Percentiles rank a stretch among this genome's conserved stretches.
Conservation (phyloP, 2,329 filamentous ascomycete species). For the Rasamsonia emersonii region DNA sequence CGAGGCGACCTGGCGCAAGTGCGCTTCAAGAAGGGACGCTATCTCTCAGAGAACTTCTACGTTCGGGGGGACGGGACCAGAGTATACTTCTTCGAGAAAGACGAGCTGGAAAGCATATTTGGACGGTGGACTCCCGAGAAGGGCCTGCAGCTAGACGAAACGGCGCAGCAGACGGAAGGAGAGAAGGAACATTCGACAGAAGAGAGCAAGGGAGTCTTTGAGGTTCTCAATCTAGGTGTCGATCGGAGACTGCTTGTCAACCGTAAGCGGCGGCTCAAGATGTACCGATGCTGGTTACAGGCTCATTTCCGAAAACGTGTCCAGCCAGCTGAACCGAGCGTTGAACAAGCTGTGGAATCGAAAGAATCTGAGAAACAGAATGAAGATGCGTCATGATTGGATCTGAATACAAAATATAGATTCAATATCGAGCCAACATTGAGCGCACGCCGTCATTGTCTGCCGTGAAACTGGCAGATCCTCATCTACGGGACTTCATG, state of each 20-base stretch:
- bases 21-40: conserved; percentile 89
- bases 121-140: conserved; percentile 38
- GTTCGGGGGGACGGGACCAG: conserved; percentile 89
- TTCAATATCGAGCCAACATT: too few relatives aligned
- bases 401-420: too few relatives aligned
- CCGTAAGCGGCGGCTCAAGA: conserved; percentile 80
- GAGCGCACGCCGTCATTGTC: too few relatives aligned
- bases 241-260: conserved; percentile 90
- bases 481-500: too few relatives aligned
- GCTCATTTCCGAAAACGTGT: conserved; percentile 34
- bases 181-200: conserved; percentile 9
- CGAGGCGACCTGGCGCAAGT: conserved; percentile 93
- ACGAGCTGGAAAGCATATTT: conserved; percentile 78
- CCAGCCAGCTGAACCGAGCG: too few relatives aligned
- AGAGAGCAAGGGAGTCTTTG: conserved; percentile 42
- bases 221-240: conserved; percentile 68
- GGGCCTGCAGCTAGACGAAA: conserved; percentile 18
- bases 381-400: too few relatives aligned
- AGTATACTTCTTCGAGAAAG: conserved; percentile 92
- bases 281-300: conserved; percentile 83
- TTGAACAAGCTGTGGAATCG: too few relatives aligned
- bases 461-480: too few relatives aligned
- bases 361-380: too few relatives aligned
- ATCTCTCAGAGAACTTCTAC: conserved; percentile 95
- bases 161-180: conserved; percentile 3